Conservation (phyloP, 495 filamentous ascomycete species). For the Sordaria brevicollis region DNA sequence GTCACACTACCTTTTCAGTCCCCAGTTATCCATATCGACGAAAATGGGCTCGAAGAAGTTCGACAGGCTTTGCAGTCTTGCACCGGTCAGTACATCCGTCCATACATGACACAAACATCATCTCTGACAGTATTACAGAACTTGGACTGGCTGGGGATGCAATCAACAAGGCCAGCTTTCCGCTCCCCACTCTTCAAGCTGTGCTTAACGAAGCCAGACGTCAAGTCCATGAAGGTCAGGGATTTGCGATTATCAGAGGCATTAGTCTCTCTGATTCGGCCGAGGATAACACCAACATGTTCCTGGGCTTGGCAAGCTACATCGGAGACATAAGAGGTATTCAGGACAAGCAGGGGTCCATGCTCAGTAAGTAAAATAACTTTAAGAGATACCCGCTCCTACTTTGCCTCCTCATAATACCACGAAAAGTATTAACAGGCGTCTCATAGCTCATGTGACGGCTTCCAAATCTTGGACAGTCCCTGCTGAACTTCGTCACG, state of each 20-base stretch:
- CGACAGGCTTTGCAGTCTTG: constrained; percentile 12
- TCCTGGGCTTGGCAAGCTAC: constrained; percentile 41
- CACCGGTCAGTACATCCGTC: constrained; percentile 22
- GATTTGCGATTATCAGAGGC: constrained; percentile 40
- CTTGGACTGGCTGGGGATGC: constrained; percentile 26
- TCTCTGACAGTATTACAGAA: constrained; percentile 15
- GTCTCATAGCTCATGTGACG: constrained; percentile 32
- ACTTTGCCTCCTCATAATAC: background rate
- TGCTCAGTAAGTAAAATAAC: constrained; percentile 29
- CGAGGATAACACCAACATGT: constrained; percentile 39
- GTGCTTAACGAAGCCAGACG: constrained; percentile 21
- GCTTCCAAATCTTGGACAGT: constrained; percentile 29
- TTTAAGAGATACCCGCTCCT: background rate
- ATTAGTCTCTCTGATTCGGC: constrained; percentile 21
- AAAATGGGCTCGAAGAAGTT: constrained; percentile 5
- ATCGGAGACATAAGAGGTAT: constrained; percentile 39
- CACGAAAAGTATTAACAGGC: background rate
- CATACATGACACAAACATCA: background rate
- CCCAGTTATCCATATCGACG: constrained; percentile 2
- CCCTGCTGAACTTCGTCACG: constrained; percentile 30
- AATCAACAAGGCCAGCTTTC: constrained; percentile 26
- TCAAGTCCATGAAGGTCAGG: constrained; percentile 32
- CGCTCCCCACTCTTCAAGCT: constrained; percentile 24
- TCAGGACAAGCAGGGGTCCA: constrained; percentile 36
- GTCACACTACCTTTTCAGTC: background rate